Evolutionary conservation across 345 rosid genomes (phyloP), one percentile per base, ranked within the genome.

Genomic region (Moricandia arvensis): DNA sequence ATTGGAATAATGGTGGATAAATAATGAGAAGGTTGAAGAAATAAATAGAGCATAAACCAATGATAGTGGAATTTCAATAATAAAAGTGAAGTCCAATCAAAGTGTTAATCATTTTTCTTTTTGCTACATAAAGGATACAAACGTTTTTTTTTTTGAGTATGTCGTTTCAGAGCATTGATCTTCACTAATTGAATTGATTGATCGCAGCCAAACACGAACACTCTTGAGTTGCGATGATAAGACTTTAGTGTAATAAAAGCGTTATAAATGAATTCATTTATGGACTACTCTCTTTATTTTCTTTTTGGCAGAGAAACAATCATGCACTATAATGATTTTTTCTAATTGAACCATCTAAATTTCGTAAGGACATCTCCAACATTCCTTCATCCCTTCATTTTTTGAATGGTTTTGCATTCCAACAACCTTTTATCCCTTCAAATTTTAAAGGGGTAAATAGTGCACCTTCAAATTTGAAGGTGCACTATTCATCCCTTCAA

Each of bases 21-120:
- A 31, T 66, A 71, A 65, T 77, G 29, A 59, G 18, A 66, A 35
- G 57, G 47, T 58, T 8, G 77, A 78, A 66, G 68, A 29, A 78
- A 71, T 45, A n/a, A n/a, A 64, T 45, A 5, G 31, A 71, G 10
- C 18, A 71, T 33, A 64, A 64, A 58, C 80, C 75, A 64, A 77
- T 41, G 61, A 64, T 64, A 71, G 67, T 77, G 72, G 75, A 71
- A 59, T 57, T 57, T 24, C 0, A 64, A 55, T 43, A 71, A 4
- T 70, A 71, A 71, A 71, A 71, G 76, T 58, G 34, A 58, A 71
- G 76, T 77, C 76, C 62, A 77, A 77, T 77, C 72, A 76, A 61
- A 62, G 69, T n/a, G 67, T 57, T 71, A 29, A 64, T 77, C 31
- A 58, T 77, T 70, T 70, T 63, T 60, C 51, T 41, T 77, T 71